A percentile compares a stretch with the other conserved stretches of the same genome.
Evolutionary conservation across 768 basidiomycete genomes (phyloP).

Genomic region (Termitomyces sp.): DNA sequence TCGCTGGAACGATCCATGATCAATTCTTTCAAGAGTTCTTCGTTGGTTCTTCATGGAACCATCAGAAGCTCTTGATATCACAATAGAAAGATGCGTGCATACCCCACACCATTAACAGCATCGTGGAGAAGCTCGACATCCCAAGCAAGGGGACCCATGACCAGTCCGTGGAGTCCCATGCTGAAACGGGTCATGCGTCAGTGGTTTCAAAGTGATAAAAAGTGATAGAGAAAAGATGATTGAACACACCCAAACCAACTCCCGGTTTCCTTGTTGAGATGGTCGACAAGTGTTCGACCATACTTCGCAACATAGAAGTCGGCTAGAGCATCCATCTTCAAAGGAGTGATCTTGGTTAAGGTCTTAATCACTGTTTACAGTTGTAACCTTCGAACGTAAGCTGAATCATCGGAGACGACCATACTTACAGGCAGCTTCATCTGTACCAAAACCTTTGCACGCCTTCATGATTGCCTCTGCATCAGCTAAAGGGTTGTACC

Average conservation of each 20-base stretch:
- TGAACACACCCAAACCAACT: conserved; percentile 28
- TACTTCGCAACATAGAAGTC: conserved; percentile 26
- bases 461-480: conserved; percentile 28
- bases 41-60: conserved; percentile 24
- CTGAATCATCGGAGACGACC: not conserved
- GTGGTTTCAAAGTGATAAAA: too few species aligned
- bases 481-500: conserved; percentile 29
- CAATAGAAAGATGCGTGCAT: not conserved
- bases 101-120: conserved; percentile 30
- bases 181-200: too few species aligned
- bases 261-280: conserved; percentile 23
- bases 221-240: not conserved
- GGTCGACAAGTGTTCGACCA: conserved; percentile 25
- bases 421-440: conserved; percentile 28
- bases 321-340: conserved; percentile 32
- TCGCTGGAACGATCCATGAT: conserved; percentile 32
- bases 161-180: conserved; percentile 22
- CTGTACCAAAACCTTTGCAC: conserved; percentile 22
- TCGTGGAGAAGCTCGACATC: conserved; percentile 33
- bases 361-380: conserved; percentile 25
- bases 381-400: not conserved
- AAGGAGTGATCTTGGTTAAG: conserved; percentile 23
- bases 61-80: not conserved
- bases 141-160: conserved; percentile 34
- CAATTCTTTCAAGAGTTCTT: conserved; percentile 33